These are phyloP conservation scores for Amanita fuliginea DNA, from an alignment of 768 basidiomycete species.

Conservation along the genomic window DNA sequence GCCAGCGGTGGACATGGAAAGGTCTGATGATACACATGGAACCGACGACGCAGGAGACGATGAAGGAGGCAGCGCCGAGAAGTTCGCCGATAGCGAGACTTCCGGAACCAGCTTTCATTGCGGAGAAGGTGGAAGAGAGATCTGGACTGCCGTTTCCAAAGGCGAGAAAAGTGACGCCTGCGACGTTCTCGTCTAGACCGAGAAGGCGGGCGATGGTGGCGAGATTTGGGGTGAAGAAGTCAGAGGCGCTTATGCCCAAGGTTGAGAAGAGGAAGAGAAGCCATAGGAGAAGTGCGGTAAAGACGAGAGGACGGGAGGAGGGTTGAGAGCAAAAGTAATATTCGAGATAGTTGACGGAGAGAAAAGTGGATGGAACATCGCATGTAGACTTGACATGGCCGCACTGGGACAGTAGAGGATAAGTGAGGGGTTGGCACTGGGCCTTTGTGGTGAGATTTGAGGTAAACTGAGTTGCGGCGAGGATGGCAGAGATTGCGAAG, in stretches of 20 bases:
- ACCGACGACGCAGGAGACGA: slow-evolving; percentile 92
- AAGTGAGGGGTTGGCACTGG: slow-evolving; percentile 58
- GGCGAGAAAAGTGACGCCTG: slow-evolving; percentile 93
- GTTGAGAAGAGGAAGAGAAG: slow-evolving; percentile 90
- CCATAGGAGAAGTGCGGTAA: slow-evolving; percentile 63
- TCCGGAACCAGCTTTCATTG: slow-evolving; percentile 78
- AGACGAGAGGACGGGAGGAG: slow-evolving; percentile 45
- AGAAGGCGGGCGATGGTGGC: slow-evolving; percentile 80
- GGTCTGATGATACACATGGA: slow-evolving; percentile 97
- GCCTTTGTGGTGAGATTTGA: not conserved
- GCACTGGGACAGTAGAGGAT: slow-evolving; percentile 51
- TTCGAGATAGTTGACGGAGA: slow-evolving; percentile 59
- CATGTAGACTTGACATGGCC: slow-evolving; percentile 50
- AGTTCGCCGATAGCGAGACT: slow-evolving; percentile 91
- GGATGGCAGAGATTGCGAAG: slow-evolving; percentile 44
- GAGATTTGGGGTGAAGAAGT: slow-evolving; percentile 97
- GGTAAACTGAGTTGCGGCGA: slow-evolving; percentile 16
- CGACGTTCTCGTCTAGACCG: slow-evolving; percentile 85
- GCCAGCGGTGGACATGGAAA: slow-evolving; percentile 68
- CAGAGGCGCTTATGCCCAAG: slow-evolving; percentile 88
- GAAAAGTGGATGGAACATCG: slow-evolving; percentile 46
- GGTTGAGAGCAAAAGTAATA: slow-evolving; percentile 59
- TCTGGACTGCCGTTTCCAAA: slow-evolving; percentile 98
- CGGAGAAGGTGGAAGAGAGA: slow-evolving; percentile 91
- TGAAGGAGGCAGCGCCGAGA: slow-evolving; percentile 91